Percentiles rank a stretch among this genome's conserved stretches.
Evolutionary conservation across 2,329 filamentous ascomycete species (phyloP).

Genomic region (Fusarium sp.): DNA sequence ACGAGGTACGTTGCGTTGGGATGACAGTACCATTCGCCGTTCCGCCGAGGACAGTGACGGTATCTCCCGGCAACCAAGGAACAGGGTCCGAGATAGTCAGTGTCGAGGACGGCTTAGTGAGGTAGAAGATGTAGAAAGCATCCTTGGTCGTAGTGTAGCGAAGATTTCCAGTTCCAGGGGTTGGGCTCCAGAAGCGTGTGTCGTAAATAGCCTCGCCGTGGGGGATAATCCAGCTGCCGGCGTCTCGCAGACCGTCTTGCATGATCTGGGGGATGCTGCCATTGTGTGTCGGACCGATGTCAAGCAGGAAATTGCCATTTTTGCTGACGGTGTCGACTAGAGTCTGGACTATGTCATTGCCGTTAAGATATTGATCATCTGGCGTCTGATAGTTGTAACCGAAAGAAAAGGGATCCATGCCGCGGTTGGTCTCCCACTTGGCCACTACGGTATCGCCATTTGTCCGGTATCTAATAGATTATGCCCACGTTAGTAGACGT

Average conservation of each 20-base stretch:
- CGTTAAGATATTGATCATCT: not conserved
- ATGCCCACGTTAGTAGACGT: accelerated
- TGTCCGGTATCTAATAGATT: not conserved
- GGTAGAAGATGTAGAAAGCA: not conserved
- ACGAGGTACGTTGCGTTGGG: not conserved
- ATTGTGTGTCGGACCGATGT: not conserved
- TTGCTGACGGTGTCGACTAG: not conserved
- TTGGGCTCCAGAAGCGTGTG: not conserved
- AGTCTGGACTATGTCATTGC: not conserved
- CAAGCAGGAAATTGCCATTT: not conserved
- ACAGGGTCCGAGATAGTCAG: not conserved
- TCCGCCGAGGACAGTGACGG: not conserved
- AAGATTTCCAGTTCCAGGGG: not conserved
- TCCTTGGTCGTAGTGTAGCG: not conserved
- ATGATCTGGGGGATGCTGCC: not conserved
- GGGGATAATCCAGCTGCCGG: not conserved
- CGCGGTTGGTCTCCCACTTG: not conserved
- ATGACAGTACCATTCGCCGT: not conserved
- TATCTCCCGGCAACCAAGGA: not conserved
- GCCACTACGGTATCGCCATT: not conserved
- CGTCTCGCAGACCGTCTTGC: not conserved
- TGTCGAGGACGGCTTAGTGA: not conserved
- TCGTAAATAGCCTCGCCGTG: not conserved
- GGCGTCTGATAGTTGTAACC: not conserved
- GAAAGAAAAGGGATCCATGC: not conserved